Base-by-base conservation (phyloP, 495 filamentous ascomycete species). In the Echria macrotheca region DNA sequence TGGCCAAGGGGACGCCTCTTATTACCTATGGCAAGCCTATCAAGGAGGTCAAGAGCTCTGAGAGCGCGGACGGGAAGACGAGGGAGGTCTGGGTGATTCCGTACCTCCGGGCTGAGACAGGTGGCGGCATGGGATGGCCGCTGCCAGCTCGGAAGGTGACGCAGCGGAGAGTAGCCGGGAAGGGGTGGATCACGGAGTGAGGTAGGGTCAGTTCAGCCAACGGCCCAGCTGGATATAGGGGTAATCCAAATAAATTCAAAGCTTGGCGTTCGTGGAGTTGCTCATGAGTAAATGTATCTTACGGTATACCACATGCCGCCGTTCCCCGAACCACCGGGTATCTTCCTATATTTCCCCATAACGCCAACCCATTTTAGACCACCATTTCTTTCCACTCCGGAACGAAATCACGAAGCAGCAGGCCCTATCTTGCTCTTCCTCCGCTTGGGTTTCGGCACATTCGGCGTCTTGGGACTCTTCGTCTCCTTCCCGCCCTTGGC, bases 11-110 rank as follows among this genome's bases (percentile, higher is more conserved):
- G 8, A 96, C 93, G 11, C 89, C 91, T 49, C 71, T 97, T 47
- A 63, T 97, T 19, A 76, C 77, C 31, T 91, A 91, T 52, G 85
- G 87, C 0, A 98, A 97, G 73, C 94, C 93, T 2, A 80, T 96
- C 29, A 94, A 91, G 71, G 82, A 86, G 55, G 60, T 67, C 14
- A 60, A 67, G 41, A 61, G 47, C 0, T 53, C 50, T 7, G 57
- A 62, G 31, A 21, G 38, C n/a, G 72, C 51, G 11, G 80, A 79
- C 18, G 75, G 74, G 18, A 73, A 75, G 58, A 73, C 73, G 47
- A 74, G 91, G 47, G 81, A 87, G 54, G 87, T 84, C 52, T 95
- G 87, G 85, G 87, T 95, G 19, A 77, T 91, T 43, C 86, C 85
- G 28, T 82, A 80, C 55, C 68, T 87, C 33, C 80, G 88, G 6